phyloP scores from a whole-genome alignment of 805 yeast species.

The Saccharomycopsis sp. region DNA sequence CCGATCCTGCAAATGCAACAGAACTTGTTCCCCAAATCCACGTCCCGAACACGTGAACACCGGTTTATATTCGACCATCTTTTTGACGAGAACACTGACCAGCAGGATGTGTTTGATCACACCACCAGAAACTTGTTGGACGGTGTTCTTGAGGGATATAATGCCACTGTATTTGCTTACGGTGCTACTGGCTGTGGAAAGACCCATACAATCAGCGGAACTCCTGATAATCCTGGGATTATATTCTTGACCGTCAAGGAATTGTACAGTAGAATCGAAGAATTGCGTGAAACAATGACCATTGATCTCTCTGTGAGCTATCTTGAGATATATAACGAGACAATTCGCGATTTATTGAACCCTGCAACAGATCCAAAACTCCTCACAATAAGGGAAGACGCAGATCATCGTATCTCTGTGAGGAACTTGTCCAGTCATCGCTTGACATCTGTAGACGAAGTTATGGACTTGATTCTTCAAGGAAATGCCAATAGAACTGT shows the following conservation, averaged over 20 bases:
- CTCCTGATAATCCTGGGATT: constrained; percentile 67
- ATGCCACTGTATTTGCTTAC: constrained; percentile 90
- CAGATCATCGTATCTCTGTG: constrained; percentile 57
- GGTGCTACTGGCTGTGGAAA: constrained; percentile 99
- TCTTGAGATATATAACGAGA: constrained; percentile 87
- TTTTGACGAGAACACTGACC: constrained; percentile 61
- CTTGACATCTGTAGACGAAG: constrained; percentile 60
- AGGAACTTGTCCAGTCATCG: constrained; percentile 59
- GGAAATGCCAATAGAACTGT: constrained; percentile 77
- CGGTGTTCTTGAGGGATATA: constrained; percentile 74
- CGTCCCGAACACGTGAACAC: constrained; percentile 58
- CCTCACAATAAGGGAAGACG: constrained; percentile 66
- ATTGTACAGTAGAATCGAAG: constrained; percentile 56
- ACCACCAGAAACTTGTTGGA: constrained; percentile 72
- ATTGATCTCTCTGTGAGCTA: constrained; percentile 64
- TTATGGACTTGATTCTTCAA: constrained; percentile 64
- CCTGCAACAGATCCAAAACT: constrained; percentile 44
- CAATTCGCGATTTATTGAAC: constrained; percentile 68
- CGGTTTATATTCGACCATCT: constrained; percentile 76
- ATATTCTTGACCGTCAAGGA: constrained; percentile 75
- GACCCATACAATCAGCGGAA: constrained; percentile 83
- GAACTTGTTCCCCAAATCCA: constrained; percentile 33
- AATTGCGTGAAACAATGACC: constrained; percentile 43
- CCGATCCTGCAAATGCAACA: constrained; percentile 48
- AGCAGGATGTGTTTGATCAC: constrained; percentile 55